A percentile compares a stretch with the other conserved stretches of the same genome.
phyloP scores from a whole-genome alignment of 1,284 basidiomycete genomes.

The Porogramme epimiltina region DNA sequence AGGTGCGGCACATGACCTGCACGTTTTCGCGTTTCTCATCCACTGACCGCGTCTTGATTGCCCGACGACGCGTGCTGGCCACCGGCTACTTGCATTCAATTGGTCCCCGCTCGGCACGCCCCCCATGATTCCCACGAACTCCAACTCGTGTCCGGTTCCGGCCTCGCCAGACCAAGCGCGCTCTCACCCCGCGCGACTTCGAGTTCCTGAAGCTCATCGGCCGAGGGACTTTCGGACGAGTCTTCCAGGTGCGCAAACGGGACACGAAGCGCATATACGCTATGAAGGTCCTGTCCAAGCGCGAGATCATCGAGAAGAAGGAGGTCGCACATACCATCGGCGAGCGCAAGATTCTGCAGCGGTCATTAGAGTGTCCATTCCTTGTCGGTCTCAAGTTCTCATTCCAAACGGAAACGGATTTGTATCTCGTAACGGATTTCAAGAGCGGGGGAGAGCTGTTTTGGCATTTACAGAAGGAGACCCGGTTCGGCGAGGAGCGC shows the following conservation, averaged over 20 bases:
- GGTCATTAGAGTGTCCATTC: conserved; percentile 94
- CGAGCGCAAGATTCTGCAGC: conserved; percentile 97
- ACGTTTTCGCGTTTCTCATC: conserved; percentile 13
- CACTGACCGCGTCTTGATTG: conserved; percentile 12
- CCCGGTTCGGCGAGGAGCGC: conserved; percentile 88
- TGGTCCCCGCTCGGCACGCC: too few species aligned
- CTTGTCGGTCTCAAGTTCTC: conserved; percentile 98
- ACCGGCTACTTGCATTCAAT: conserved; percentile 8
- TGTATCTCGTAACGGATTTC: conserved; percentile 99
- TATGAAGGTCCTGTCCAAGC: conserved; percentile 99
- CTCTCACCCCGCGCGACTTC: conserved; percentile 90
- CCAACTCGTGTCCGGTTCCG: background rate
- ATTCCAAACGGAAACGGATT: conserved; percentile 95
- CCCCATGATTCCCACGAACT: conserved; percentile 3
- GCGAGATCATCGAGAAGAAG: conserved; percentile 98
- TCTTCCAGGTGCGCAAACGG: conserved; percentile 98
- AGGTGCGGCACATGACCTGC: conserved; percentile 56
- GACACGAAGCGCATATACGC: conserved; percentile 99
- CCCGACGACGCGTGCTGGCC: conserved; percentile 3
- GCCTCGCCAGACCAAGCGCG: conserved; percentile 67
- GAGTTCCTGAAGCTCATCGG: conserved; percentile 99
- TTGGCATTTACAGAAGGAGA: conserved; percentile 96
- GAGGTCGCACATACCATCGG: conserved; percentile 99
- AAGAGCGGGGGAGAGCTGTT: conserved; percentile 99
- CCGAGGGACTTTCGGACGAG: conserved; percentile 97